A percentile compares a stretch with the other conserved stretches of the same genome.
Evolutionary conservation across 192 early-diverging fungal genomes (phyloP).

Genomic region (Rhizoclosmatium globosum): DNA sequence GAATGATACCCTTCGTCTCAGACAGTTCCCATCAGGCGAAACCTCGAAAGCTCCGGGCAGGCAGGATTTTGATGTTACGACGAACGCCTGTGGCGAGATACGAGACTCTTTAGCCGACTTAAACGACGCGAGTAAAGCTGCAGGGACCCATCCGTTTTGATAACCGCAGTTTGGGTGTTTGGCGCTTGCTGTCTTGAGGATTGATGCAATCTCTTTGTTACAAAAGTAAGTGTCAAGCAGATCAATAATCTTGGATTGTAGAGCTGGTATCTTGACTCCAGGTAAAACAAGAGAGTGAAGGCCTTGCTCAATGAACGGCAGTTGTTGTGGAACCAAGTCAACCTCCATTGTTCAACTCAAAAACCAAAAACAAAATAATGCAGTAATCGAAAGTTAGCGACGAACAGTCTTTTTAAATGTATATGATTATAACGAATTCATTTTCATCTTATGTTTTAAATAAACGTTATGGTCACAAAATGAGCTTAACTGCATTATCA

Average conservation of each 20-base stretch:
- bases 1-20: slow-evolving; percentile 5
- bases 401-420: too few relatives aligned
- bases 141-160: slow-evolving; percentile 7
- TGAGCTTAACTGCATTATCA: too few relatives aligned
- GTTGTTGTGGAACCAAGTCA: neutral
- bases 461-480: too few relatives aligned
- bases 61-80: neutral
- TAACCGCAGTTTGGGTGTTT: neutral
- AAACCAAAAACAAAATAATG: neutral
- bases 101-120: neutral
- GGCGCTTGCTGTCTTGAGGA: neutral
- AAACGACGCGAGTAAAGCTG: neutral
- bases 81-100: neutral
- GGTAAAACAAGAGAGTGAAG: slow-evolving; percentile 12
- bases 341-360: slow-evolving; percentile 16
- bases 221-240: slow-evolving; percentile 19
- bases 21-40: neutral
- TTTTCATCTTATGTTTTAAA: too few relatives aligned
- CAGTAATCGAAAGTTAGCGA: too few relatives aligned
- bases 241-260: neutral
- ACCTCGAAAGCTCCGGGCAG: slow-evolving; percentile 4
- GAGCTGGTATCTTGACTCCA: neutral
- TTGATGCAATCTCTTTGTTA: slow-evolving; percentile 13
- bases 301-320: neutral
- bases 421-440: too few relatives aligned